Evolutionary conservation across 148 eudicot genomes (phyloP).

Genomic region (Chenopodium suecicum): DNA sequence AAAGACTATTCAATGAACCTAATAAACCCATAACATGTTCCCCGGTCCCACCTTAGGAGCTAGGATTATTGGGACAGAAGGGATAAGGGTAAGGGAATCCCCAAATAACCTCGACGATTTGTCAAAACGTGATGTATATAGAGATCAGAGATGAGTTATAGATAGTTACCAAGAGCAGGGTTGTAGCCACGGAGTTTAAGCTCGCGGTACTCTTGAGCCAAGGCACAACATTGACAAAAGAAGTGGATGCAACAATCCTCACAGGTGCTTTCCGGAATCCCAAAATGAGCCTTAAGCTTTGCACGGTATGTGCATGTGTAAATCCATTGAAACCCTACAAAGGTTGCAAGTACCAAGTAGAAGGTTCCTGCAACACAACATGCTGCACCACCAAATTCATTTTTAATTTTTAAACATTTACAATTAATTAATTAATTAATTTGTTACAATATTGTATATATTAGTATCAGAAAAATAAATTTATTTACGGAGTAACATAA

Average conservation of each 20-base stretch:
- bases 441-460: no score
- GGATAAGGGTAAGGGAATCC: no score
- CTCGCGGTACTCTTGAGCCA: conserved; percentile 47
- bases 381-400: conserved; percentile 23
- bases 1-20: no score
- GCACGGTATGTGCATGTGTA: conserved; percentile 36
- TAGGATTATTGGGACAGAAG: no score
- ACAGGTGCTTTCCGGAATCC: conserved; percentile 22
- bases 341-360: conserved; percentile 10
- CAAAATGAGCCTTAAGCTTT: conserved; percentile 34
- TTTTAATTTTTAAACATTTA: neutral
- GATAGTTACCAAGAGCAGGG: conserved; percentile 28
- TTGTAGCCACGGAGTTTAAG: conserved; percentile 37
- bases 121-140: no score
- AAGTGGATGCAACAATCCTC: conserved; percentile 38
- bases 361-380: conserved; percentile 32
- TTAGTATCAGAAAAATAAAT: no score
- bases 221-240: conserved; percentile 38
- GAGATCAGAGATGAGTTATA: neutral
- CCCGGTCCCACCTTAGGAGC: no score
- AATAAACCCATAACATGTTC: no score
- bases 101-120: no score
- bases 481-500: no score
- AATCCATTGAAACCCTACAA: conserved; percentile 26
- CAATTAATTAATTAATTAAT: no score